These are phyloP conservation scores for Knufia fluminis DNA, from an alignment of 2,329 filamentous ascomycete species.

Conservation along the genomic window DNA sequence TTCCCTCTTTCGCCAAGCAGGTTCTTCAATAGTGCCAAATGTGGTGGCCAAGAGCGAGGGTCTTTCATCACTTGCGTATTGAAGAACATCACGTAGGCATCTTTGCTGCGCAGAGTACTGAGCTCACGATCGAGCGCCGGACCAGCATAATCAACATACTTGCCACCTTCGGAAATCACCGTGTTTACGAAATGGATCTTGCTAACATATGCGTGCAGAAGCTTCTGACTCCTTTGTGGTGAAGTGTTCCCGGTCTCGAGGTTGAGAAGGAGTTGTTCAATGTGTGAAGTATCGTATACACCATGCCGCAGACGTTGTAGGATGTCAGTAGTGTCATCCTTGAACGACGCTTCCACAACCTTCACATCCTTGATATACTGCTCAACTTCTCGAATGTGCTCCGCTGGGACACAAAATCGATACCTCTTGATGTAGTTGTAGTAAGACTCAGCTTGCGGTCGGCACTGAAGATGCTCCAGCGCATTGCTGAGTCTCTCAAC, in stretches of 20 bases:
- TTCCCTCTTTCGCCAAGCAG: constrained; percentile 14
- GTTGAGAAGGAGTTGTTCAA: constrained; percentile 14
- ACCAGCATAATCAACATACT: constrained; percentile 22
- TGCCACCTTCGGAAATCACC: constrained; percentile 19
- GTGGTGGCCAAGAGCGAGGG: constrained; percentile 16
- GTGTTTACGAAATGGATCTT: constrained; percentile 22
- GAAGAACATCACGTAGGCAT: constrained; percentile 24
- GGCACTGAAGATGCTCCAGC: constrained; percentile 18
- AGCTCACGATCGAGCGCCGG: constrained; percentile 10
- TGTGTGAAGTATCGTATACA: constrained; percentile 4
- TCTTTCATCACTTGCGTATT: constrained; percentile 13
- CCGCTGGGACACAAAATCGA: constrained; percentile 14
- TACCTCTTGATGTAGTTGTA: background rate
- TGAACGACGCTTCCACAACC: constrained; percentile 11
- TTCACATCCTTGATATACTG: constrained; percentile 8
- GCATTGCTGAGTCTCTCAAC: constrained; percentile 18
- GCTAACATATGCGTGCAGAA: constrained; percentile 10
- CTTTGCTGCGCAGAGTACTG: background rate
- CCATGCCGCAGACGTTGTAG: constrained; percentile 18
- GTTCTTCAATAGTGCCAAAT: constrained; percentile 19
- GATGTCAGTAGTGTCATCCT: constrained; percentile 11
- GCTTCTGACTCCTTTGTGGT: constrained; percentile 11
- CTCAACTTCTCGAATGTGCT: constrained; percentile 15
- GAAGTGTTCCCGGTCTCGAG: constrained; percentile 11
- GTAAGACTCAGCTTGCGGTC: constrained; percentile 8